Evolutionary conservation across 1,284 basidiomycete genomes (phyloP).

Genomic region (Wolfiporia cocos): DNA sequence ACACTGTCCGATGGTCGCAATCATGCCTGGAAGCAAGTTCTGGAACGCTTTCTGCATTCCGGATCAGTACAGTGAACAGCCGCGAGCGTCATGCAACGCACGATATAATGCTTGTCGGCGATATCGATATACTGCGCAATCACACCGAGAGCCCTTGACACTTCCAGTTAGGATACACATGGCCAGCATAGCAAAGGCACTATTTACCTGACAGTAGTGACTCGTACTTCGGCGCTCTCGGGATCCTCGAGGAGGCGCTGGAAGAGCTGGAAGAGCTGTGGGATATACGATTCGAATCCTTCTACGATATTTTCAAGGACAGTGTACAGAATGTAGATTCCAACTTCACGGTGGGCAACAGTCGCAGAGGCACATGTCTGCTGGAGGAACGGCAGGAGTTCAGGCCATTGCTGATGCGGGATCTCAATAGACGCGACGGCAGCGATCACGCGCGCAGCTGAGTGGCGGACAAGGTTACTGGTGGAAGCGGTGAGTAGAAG

Average conservation of each 20-base stretch:
- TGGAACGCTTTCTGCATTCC: conserved; percentile 78
- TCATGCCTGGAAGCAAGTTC: conserved; percentile 83
- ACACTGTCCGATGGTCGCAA: conserved; percentile 84
- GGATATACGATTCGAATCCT: conserved; percentile 75
- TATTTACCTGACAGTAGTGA: conserved; percentile 78
- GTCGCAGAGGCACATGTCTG: conserved; percentile 69
- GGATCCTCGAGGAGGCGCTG: conserved; percentile 77
- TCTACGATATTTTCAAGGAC: conserved; percentile 92
- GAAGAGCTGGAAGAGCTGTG: conserved; percentile 83
- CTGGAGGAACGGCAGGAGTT: conserved; percentile 87
- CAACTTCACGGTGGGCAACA: conserved; percentile 83
- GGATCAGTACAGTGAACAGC: conserved; percentile 2
- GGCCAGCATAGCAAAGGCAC: background rate
- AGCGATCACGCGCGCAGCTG: conserved; percentile 88
- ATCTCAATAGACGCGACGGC: conserved; percentile 92
- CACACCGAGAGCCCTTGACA: conserved; percentile 75
- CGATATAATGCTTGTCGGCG: conserved; percentile 86
- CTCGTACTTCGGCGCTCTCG: conserved; percentile 86
- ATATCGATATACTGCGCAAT: conserved; percentile 91
- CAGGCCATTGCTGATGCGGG: conserved; percentile 77
- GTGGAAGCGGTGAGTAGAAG: conserved; percentile 10
- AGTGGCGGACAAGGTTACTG: conserved; percentile 85
- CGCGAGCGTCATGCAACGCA: conserved; percentile 30
- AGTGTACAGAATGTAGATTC: conserved; percentile 87
- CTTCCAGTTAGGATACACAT: background rate